Percentiles rank a stretch among this genome's conserved stretches.
phyloP scores from a whole-genome alignment of 192 early-diverging fungal species.

The Bifiguratus adelaidae region DNA sequence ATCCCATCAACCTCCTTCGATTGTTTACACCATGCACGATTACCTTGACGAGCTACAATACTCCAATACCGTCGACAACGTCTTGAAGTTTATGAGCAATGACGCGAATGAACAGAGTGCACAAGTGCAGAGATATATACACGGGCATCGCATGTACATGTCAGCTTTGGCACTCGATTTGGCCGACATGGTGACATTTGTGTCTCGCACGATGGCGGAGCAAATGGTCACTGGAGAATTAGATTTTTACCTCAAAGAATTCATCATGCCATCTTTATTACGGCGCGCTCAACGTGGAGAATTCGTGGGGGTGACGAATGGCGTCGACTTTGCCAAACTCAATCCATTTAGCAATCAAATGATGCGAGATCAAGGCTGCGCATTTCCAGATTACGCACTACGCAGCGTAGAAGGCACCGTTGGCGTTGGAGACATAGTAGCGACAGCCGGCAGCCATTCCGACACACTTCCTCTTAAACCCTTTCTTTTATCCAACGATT shows the following conservation, averaged over 20 bases:
- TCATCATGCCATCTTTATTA: constrained; percentile 35
- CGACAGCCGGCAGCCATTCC: not conserved
- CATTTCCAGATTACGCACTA: constrained; percentile 24
- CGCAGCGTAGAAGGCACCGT: not conserved
- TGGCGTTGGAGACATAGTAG: not conserved
- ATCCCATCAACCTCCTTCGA: constrained; percentile 21
- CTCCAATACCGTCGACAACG: constrained; percentile 31
- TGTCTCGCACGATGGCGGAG: constrained; percentile 36
- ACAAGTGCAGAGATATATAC: constrained; percentile 23
- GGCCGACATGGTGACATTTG: constrained; percentile 39
- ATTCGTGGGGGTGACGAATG: constrained; percentile 44
- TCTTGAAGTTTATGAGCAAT: constrained; percentile 29
- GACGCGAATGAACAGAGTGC: constrained; percentile 19
- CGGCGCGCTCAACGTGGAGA: constrained; percentile 23
- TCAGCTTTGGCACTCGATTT: constrained; percentile 36
- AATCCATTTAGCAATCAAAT: constrained; percentile 32
- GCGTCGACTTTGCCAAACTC: constrained; percentile 31
- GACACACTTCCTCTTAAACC: constrained; percentile 8
- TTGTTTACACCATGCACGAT: constrained; percentile 48
- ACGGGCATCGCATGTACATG: constrained; percentile 35
- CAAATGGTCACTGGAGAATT: constrained; percentile 40
- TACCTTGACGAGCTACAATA: constrained; percentile 46
- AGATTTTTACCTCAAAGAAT: constrained; percentile 42
- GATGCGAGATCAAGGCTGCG: constrained; percentile 13
- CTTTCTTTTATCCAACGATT: not conserved